Percentiles rank a stretch among this genome's conserved stretches.
Conservation (phyloP, 495 filamentous ascomycete genomes). For the Neurospora sp. region DNA sequence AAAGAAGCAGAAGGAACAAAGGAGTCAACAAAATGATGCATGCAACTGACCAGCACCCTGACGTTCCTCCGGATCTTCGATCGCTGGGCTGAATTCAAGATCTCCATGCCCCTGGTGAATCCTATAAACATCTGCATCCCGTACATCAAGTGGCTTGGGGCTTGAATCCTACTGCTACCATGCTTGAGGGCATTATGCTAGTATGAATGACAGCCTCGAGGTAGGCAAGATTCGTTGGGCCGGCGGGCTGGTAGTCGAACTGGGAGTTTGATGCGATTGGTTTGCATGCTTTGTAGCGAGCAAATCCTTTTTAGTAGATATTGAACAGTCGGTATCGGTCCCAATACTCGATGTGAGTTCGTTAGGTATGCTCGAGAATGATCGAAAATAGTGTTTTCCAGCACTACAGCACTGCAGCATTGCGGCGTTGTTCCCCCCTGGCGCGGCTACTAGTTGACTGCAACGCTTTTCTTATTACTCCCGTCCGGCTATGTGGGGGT, state of each 20-base stretch:
- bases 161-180: not conserved
- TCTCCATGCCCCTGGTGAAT: not conserved
- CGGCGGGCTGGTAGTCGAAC: not conserved
- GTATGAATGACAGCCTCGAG: not conserved
- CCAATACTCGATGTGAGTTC: not conserved
- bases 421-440: not conserved
- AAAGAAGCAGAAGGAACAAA: not conserved
- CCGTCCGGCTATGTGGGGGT: not conserved
- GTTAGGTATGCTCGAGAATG: not conserved
- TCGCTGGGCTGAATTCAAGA: not conserved
- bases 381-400: not conserved
- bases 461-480: not conserved
- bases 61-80: not conserved
- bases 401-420: not conserved
- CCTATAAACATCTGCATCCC: not conserved
- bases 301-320: not conserved
- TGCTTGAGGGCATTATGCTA: not conserved
- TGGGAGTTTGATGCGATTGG: not conserved
- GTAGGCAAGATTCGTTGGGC: not conserved
- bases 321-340: not conserved
- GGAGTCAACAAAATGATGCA: not conserved
- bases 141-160: not conserved
- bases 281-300: not conserved
- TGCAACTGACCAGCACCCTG: not conserved
- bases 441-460: not conserved